A percentile compares a stretch with the other conserved stretches of the same genome.
These are phyloP conservation scores for Mycena polygramma DNA, from an alignment of 768 basidiomycete genomes.

Conservation along the genomic window DNA sequence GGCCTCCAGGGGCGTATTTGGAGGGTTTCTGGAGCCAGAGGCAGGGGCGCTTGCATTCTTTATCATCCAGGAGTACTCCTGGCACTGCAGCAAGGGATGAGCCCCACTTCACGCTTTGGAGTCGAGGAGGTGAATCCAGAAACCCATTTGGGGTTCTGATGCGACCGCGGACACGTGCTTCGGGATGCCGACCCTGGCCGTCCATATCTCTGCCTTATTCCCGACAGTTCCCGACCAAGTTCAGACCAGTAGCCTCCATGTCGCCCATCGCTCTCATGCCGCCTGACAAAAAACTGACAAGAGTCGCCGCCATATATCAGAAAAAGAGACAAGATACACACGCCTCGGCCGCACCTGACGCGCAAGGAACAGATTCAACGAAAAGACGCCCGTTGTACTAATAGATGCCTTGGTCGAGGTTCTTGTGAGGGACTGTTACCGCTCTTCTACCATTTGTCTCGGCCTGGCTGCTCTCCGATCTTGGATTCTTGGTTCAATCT, in stretches of 20 bases:
- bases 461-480: too few species aligned
- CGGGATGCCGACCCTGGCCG: too few species aligned
- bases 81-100: neutral
- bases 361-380: neutral
- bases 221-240: too few species aligned
- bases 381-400: too few species aligned
- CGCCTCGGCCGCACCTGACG: neutral
- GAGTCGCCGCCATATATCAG: neutral
- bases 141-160: neutral
- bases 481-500: too few species aligned
- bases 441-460: too few species aligned
- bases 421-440: too few species aligned
- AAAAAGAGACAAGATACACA: slow-evolving; percentile 1
- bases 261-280: too few species aligned
- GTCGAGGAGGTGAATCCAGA: neutral
- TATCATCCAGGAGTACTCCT: neutral
- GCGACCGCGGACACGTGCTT: too few species aligned
- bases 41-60: neutral
- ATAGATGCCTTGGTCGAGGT: neutral
- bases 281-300: slow-evolving; percentile 1
- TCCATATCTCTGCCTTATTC: too few species aligned
- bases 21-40: neutral
- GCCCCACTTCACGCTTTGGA: neutral
- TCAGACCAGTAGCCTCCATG: too few species aligned
- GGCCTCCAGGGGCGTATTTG: too few species aligned